These are phyloP conservation scores for Salvia rosmarinus DNA, from an alignment of 257 asterid species.

Conservation along the genomic window DNA sequence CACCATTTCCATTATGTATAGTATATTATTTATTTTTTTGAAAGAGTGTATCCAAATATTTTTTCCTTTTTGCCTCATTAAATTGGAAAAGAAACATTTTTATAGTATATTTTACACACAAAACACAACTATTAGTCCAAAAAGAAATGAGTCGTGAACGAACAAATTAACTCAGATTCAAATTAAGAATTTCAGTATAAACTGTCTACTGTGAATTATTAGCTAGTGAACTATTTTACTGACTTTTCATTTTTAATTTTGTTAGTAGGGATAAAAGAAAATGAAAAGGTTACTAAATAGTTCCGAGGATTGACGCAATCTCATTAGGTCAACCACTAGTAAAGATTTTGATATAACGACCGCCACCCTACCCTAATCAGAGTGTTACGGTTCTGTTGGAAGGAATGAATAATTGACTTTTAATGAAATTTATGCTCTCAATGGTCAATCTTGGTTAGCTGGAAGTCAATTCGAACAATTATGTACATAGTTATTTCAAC, in stretches of 20 bases:
- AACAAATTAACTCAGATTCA: too few relatives aligned
- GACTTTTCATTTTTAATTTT: not conserved
- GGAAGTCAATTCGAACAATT: not conserved
- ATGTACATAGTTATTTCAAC: not conserved
- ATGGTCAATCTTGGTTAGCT: slow-evolving; percentile 18
- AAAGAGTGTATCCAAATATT: too few relatives aligned
- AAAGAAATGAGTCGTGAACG: too few relatives aligned
- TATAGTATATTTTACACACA: too few relatives aligned
- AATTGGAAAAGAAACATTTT: too few relatives aligned
- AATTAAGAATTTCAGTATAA: not conserved
- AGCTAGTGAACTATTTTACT: not conserved
- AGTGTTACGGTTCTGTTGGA: not conserved
- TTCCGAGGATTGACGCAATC: not conserved
- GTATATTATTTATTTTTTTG: too few relatives aligned
- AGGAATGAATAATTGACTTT: not conserved
- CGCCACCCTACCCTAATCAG: not conserved
- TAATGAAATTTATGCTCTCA: not conserved
- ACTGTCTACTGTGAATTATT: not conserved
- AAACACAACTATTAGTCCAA: too few relatives aligned
- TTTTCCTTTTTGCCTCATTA: too few relatives aligned
- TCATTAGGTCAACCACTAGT: slow-evolving; percentile 34
- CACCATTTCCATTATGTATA: not conserved
- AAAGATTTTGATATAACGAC: slow-evolving; percentile 19
- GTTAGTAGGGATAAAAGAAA: too few relatives aligned
- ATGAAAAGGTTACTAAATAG: too few relatives aligned